Percentiles rank a stretch among this genome's conserved stretches.
phyloP scores from a whole-genome alignment of 2,329 filamentous ascomycete genomes.

The Sporothrix luriei region DNA sequence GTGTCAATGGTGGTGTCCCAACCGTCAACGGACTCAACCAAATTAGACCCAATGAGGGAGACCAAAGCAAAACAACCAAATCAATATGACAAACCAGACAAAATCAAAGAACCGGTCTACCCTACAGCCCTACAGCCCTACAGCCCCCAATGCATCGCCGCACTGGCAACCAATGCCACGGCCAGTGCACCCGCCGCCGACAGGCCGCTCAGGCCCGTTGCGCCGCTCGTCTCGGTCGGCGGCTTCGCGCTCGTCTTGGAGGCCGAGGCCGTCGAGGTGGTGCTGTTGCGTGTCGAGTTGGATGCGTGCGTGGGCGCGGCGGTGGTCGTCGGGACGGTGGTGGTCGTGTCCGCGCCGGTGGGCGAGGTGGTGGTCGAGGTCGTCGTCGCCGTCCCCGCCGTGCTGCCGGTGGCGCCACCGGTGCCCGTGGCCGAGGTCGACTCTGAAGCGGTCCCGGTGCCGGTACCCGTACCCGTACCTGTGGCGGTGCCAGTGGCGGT shows the following conservation, averaged over 20 bases:
- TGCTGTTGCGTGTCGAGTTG: conserved; percentile 15
- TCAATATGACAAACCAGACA: neutral
- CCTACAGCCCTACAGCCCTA: no score
- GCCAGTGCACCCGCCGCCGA: conserved; percentile 1
- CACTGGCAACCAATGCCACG: neutral
- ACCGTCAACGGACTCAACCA: no score
- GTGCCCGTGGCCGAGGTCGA: neutral
- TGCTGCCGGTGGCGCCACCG: neutral
- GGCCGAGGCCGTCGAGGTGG: neutral
- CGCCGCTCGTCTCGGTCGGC: conserved; percentile 19
- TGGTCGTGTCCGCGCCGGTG: neutral
- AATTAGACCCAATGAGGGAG: no score
- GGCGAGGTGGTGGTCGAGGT: neutral
- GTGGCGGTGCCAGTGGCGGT: neutral
- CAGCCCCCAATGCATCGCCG: conserved; percentile 14
- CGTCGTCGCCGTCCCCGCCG: neutral
- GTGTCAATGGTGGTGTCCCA: neutral
- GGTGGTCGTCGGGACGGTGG: neutral
- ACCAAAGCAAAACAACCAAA: no score
- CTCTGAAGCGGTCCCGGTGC: neutral
- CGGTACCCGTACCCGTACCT: no score
- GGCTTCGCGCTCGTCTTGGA: conserved; percentile 3
- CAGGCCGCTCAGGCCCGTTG: neutral
- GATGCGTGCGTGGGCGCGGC: neutral
- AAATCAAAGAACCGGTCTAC: neutral